Percentiles rank a stretch among this genome's conserved stretches.
phyloP scores from a whole-genome alignment of 768 basidiomycete genomes.

The Calocera viscosa region DNA sequence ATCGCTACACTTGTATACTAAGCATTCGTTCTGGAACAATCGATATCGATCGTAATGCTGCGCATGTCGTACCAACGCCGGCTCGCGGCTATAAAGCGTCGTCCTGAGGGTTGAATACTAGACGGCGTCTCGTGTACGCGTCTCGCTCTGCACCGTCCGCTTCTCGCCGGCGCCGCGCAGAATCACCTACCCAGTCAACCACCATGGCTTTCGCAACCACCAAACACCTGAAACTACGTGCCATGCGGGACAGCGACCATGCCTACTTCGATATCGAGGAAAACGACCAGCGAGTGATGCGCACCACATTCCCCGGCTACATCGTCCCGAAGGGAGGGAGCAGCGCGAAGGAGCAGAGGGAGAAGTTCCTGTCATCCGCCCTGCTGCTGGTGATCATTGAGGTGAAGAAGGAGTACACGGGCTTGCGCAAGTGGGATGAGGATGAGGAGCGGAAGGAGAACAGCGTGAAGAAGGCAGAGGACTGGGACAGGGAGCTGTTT shows the following conservation, averaged over 20 bases:
- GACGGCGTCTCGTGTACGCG: no score
- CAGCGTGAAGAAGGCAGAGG: neutral
- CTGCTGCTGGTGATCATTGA: neutral
- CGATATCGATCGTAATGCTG: no score
- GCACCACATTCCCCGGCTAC: neutral
- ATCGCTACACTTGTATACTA: no score
- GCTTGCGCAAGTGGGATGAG: conserved; percentile 1
- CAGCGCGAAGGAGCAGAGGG: neutral
- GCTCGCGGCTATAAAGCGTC: no score
- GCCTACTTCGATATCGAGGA: neutral
- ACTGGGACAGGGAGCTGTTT: conserved; percentile 6
- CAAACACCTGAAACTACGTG: neutral
- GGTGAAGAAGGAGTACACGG: neutral
- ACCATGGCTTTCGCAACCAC: neutral
- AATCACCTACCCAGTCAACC: neutral
- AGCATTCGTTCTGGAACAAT: no score
- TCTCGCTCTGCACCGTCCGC: no score
- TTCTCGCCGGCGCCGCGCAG: no score
- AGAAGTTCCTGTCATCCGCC: neutral
- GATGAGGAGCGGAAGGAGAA: neutral
- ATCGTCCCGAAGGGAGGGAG: neutral
- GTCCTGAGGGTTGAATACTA: no score
- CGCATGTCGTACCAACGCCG: no score
- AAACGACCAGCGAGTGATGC: neutral
- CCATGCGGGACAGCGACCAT: neutral